phyloP scores from a whole-genome alignment of 164 flowering plant species.

The Malania oleifera region DNA sequence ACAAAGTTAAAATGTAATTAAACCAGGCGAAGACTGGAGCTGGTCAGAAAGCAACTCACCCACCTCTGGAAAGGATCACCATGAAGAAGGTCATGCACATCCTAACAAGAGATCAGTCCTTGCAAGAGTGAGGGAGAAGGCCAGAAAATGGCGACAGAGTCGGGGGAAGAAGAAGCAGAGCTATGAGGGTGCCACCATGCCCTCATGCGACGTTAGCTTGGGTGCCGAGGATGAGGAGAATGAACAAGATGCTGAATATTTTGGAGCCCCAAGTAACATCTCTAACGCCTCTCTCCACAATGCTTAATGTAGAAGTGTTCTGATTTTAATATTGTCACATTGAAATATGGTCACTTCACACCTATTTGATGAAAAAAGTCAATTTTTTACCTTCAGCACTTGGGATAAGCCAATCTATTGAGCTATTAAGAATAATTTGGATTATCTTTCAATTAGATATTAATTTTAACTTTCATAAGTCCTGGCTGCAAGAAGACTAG shows the following conservation, averaged over 20 bases:
- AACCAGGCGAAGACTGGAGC: not conserved
- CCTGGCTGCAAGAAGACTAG: not conserved
- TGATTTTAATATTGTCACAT: not conserved
- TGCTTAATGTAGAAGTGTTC: not conserved
- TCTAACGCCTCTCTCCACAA: not conserved
- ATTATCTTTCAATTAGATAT: too few relatives aligned
- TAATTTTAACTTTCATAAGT: too few relatives aligned
- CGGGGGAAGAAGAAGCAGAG: slow-evolving; percentile 45
- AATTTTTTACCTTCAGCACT: too few relatives aligned
- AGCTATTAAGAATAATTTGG: too few relatives aligned
- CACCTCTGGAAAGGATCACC: slow-evolving; percentile 18
- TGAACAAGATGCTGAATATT: slow-evolving; percentile 49
- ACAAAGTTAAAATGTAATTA: not conserved
- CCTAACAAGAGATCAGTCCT: slow-evolving; percentile 64
- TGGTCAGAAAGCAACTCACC: slow-evolving; percentile 15
- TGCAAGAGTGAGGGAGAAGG: slow-evolving; percentile 65
- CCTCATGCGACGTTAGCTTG: slow-evolving; percentile 49
- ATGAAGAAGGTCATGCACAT: slow-evolving; percentile 35
- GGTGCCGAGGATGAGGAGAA: slow-evolving; percentile 41
- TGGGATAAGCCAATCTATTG: too few relatives aligned
- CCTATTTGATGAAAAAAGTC: too few relatives aligned
- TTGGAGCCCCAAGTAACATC: slow-evolving; percentile 68
- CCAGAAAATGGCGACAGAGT: slow-evolving; percentile 42
- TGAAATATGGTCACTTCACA: too few relatives aligned
- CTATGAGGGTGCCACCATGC: slow-evolving; percentile 28